These are phyloP conservation scores for Vicia sativa DNA, from an alignment of 306 rosid genomes.

Conservation along the genomic window DNA sequence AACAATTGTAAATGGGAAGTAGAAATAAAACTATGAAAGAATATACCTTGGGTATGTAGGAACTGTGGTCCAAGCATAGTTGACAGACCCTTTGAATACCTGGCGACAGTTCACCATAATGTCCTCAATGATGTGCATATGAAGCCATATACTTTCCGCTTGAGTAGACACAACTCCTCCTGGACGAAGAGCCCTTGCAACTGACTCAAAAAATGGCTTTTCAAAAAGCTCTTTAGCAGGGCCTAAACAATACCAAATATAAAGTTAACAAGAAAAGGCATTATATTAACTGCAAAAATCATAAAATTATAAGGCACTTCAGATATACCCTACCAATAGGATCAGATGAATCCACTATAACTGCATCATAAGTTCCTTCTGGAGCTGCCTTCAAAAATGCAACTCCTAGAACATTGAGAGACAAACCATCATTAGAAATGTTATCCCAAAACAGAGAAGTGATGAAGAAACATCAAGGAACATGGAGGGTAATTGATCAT, in stretches of 20 bases:
- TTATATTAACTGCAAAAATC: neutral
- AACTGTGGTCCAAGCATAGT: slow-evolving; percentile 98
- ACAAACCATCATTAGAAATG: slow-evolving; percentile 32
- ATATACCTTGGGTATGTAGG: slow-evolving; percentile 94
- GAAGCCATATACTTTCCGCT: slow-evolving; percentile 99
- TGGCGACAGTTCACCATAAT: slow-evolving; percentile 83
- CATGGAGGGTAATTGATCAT: slow-evolving; percentile 37
- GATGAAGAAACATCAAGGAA: slow-evolving; percentile 5
- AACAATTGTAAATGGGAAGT: neutral
- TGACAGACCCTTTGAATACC: slow-evolving; percentile 91
- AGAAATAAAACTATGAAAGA: neutral
- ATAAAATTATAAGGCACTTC: neutral
- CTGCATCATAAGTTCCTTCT: slow-evolving; percentile 88
- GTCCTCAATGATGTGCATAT: slow-evolving; percentile 90
- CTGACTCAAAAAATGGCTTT: slow-evolving; percentile 80
- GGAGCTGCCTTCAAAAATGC: slow-evolving; percentile 88
- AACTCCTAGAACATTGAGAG: slow-evolving; percentile 65
- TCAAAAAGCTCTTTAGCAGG: slow-evolving; percentile 99
- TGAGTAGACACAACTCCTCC: slow-evolving; percentile 98
- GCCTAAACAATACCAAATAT: slow-evolving; percentile 50
- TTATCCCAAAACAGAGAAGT: neutral
- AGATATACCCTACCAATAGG: slow-evolving; percentile 70
- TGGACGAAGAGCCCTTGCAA: slow-evolving; percentile 92
- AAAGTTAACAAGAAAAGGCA: slow-evolving; percentile 17
- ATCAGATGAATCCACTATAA: slow-evolving; percentile 96